A percentile compares a stretch with the other conserved stretches of the same genome.
phyloP scores from a whole-genome alignment of 495 filamentous ascomycete genomes.

The Pseudevernia furfuracea region DNA sequence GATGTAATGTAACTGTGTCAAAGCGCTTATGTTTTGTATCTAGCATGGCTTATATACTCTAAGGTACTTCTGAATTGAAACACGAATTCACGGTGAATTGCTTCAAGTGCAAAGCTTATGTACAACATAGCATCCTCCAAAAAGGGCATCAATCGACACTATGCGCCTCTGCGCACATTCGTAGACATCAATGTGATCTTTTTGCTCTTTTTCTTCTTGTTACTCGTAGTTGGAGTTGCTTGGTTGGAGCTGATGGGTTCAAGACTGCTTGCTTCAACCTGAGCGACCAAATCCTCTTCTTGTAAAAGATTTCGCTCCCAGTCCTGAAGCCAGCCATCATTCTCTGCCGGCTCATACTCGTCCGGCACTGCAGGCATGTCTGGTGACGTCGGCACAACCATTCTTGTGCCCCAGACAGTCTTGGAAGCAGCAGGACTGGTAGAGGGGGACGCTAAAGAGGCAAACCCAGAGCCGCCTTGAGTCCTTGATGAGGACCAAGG shows the following conservation, averaged over 20 bases:
- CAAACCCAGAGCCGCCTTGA: slow-evolving; percentile 49
- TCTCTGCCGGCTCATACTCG: slow-evolving; percentile 31
- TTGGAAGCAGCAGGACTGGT: slow-evolving; percentile 66
- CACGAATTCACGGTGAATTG: slow-evolving; percentile 8
- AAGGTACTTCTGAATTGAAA: not conserved
- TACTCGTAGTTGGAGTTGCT: slow-evolving; percentile 29
- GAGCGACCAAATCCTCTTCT: slow-evolving; percentile 39
- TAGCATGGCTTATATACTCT: too few species aligned
- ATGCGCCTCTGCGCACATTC: slow-evolving; percentile 61
- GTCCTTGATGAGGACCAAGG: slow-evolving; percentile 43
- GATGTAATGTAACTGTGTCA: not conserved
- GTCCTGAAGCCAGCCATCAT: slow-evolving; percentile 78
- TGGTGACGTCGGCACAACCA: slow-evolving; percentile 47
- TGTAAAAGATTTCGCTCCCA: slow-evolving; percentile 62
- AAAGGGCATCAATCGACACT: slow-evolving; percentile 16
- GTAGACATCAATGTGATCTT: slow-evolving; percentile 96
- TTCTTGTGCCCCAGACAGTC: slow-evolving; percentile 83
- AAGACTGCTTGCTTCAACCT: slow-evolving; percentile 35
- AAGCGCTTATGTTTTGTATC: not conserved
- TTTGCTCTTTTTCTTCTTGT: slow-evolving; percentile 84
- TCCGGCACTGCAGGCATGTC: slow-evolving; percentile 34
- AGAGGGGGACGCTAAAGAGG: slow-evolving; percentile 61
- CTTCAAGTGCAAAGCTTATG: not conserved
- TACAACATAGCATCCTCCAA: slow-evolving; percentile 1
- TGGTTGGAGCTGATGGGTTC: slow-evolving; percentile 31